These are phyloP conservation scores for Aotearoamyces nothofagi DNA, from an alignment of 2,329 filamentous ascomycete species.

Conservation along the genomic window DNA sequence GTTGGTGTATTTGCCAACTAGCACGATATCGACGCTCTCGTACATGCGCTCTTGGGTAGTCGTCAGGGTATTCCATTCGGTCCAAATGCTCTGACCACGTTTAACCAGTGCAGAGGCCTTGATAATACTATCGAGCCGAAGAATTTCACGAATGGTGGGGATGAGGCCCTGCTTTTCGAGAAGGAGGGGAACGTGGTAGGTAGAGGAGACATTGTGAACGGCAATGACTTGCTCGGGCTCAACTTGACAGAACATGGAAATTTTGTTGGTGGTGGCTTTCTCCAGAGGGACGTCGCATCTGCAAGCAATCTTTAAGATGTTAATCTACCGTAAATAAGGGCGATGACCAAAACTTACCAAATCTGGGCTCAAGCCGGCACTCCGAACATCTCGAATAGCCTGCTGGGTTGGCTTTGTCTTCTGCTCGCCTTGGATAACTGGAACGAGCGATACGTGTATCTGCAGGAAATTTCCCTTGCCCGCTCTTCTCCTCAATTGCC, in stretches of 20 bases:
- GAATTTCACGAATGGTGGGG: conserved; percentile 43
- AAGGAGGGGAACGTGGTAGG: conserved; percentile 90
- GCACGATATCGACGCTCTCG: conserved; percentile 61
- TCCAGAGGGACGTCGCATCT: conserved; percentile 71
- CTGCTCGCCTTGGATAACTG: conserved; percentile 52
- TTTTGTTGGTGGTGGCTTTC: conserved; percentile 63
- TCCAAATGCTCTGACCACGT: conserved; percentile 59
- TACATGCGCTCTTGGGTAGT: conserved; percentile 48
- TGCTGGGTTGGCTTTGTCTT: conserved; percentile 97
- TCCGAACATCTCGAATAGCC: conserved; percentile 71
- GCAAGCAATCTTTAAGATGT: conserved; percentile 83
- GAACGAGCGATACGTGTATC: conserved; percentile 82
- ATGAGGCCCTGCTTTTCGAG: conserved; percentile 70
- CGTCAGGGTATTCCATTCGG: conserved; percentile 61
- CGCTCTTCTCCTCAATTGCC: conserved; percentile 57
- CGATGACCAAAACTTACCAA: conserved; percentile 4
- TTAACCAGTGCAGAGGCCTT: conserved; percentile 37
- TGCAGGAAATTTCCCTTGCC: conserved; percentile 72
- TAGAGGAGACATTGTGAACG: conserved; percentile 80
- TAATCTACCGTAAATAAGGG: no score
- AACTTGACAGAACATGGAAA: conserved; percentile 80
- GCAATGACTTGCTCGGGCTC: conserved; percentile 72
- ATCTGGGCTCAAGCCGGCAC: conserved; percentile 36
- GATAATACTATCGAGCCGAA: conserved; percentile 45
- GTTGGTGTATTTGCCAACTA: conserved; percentile 86